These are phyloP conservation scores for Coemansia sp. DNA, from an alignment of 192 early-diverging fungal genomes.

Conservation along the genomic window DNA sequence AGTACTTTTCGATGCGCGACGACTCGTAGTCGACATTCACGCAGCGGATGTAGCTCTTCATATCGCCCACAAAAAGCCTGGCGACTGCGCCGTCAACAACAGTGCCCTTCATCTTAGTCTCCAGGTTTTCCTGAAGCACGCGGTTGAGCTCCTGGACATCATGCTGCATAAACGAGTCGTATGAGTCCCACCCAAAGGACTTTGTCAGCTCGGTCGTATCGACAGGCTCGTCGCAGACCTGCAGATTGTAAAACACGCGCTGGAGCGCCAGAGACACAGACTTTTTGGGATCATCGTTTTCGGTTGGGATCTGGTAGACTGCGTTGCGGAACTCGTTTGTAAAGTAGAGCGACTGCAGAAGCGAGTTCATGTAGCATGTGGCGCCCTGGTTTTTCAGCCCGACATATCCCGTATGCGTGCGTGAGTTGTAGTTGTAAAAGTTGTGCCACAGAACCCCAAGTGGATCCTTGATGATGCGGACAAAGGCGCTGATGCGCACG, in stretches of 20 bases:
- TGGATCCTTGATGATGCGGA: conserved; percentile 81
- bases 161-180: conserved; percentile 96
- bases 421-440: conserved; percentile 92
- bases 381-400: conserved; percentile 97
- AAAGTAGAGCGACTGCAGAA: conserved; percentile 93
- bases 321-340: conserved; percentile 93
- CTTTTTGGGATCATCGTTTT: conserved; percentile 84
- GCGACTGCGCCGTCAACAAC: conserved; percentile 89
- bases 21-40: conserved; percentile 95
- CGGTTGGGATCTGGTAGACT: conserved; percentile 91
- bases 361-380: conserved; percentile 99
- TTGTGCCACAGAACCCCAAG: conserved; percentile 96
- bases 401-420: conserved; percentile 86
- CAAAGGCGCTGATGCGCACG: conserved; percentile 67
- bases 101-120: conserved; percentile 97
- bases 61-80: conserved; percentile 93
- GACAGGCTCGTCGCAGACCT: conserved; percentile 70
- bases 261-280: conserved; percentile 90
- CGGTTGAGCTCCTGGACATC: conserved; percentile 99
- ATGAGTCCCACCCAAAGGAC: conserved; percentile 97
- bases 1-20: conserved; percentile 91
- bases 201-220: conserved; percentile 95
- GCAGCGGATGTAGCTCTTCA: conserved; percentile 97
- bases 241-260: conserved; percentile 91
- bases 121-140: conserved; percentile 95